A percentile compares a stretch with the other conserved stretches of the same genome.
phyloP scores from a whole-genome alignment of 345 rosid species.

The Acer yangbiense region DNA sequence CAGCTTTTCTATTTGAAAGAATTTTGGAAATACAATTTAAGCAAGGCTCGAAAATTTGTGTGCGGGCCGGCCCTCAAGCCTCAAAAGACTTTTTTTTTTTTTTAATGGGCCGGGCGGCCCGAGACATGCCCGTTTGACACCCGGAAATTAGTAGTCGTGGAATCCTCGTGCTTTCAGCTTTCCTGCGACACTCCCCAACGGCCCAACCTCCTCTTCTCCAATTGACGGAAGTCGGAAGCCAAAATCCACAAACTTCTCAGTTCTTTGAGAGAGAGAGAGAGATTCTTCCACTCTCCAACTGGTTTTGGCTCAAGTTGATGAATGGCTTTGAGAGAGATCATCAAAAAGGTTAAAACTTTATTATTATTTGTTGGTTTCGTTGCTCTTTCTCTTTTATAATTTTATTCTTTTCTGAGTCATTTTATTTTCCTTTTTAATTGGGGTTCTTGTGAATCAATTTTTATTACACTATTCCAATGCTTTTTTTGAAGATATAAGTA shows the following conservation, averaged over 20 bases:
- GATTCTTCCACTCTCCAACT: neutral
- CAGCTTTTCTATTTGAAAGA: too few species aligned
- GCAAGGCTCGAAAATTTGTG: too few species aligned
- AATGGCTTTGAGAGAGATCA: constrained; percentile 60
- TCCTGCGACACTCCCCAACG: too few species aligned
- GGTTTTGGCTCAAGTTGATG: constrained; percentile 22
- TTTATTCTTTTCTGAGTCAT: neutral
- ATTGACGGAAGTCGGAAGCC: too few species aligned
- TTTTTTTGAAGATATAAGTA: neutral
- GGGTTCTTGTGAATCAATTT: neutral
- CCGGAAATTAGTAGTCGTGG: too few species aligned
- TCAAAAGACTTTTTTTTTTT: too few species aligned
- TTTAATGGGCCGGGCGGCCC: too few species aligned
- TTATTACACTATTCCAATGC: neutral
- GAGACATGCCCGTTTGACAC: too few species aligned
- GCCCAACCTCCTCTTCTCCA: too few species aligned
- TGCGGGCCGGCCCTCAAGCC: too few species aligned
- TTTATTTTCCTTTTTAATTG: neutral
- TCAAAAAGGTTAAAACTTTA: constrained; percentile 40
- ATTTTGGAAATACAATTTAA: too few species aligned
- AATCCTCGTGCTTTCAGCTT: too few species aligned
- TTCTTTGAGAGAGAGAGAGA: neutral
- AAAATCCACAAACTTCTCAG: neutral
- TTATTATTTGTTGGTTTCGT: neutral
- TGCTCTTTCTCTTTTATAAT: neutral